phyloP scores from a whole-genome alignment of 805 yeast genomes.

The Sugiyamaella qingdaonensis region DNA sequence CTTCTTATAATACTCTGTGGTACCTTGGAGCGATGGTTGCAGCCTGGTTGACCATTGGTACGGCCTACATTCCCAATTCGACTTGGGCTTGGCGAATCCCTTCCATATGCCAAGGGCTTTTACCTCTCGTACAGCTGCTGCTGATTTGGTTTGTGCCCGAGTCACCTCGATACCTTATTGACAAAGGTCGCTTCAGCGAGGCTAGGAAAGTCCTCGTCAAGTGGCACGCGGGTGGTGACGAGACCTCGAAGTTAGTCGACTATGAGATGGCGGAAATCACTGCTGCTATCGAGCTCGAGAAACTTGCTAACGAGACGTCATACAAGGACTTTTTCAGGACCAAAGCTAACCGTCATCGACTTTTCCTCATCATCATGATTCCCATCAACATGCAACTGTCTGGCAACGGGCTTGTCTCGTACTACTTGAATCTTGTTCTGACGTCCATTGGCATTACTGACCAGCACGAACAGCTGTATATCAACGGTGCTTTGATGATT shows the following conservation, averaged over 20 bases:
- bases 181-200: constrained; percentile 50
- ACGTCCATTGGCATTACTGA: constrained; percentile 49
- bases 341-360: constrained; percentile 10
- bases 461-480: constrained; percentile 16
- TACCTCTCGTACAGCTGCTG: constrained; percentile 51
- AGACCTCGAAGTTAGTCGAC: constrained; percentile 7
- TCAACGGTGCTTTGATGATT: constrained; percentile 16
- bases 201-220: constrained; percentile 34
- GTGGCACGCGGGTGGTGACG: constrained; percentile 19
- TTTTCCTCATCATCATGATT: constrained; percentile 7
- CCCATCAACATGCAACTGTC: constrained; percentile 12
- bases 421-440: constrained; percentile 49
- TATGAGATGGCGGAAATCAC: constrained; percentile 19
- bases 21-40: constrained; percentile 71
- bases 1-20: constrained; percentile 62
- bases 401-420: constrained; percentile 24
- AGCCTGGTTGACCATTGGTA: constrained; percentile 70
- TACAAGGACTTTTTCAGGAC: constrained; percentile 11
- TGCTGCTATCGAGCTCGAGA: constrained; percentile 11
- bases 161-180: constrained; percentile 76
- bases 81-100: constrained; percentile 67
- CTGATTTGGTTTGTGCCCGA: constrained; percentile 65
- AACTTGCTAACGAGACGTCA: not conserved
- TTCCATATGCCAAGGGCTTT: constrained; percentile 61
- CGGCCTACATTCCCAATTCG: constrained; percentile 44